These are phyloP conservation scores for Citrus maxima DNA, from an alignment of 345 rosid species.

Conservation along the genomic window DNA sequence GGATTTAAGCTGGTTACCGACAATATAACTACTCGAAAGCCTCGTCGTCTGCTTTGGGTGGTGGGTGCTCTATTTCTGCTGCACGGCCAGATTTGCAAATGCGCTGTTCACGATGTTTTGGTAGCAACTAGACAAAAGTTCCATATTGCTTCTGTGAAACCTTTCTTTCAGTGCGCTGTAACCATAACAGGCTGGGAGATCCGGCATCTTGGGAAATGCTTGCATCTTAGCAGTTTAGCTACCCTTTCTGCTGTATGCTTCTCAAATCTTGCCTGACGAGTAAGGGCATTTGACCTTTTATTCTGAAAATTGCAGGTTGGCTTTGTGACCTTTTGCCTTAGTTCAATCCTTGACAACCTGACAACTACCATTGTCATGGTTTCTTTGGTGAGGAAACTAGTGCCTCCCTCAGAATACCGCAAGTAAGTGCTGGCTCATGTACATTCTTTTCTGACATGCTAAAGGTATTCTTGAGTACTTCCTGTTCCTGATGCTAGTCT, in stretches of 20 bases:
- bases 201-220: neutral
- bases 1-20: constrained; percentile 98
- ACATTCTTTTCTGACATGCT: neutral
- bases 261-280: neutral
- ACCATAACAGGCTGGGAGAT: neutral
- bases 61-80: constrained; percentile 40
- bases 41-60: constrained; percentile 86
- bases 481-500: neutral
- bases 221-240: no score
- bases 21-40: constrained; percentile 90
- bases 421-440: constrained; percentile 51
- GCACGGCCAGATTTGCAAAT: constrained; percentile 1
- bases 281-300: constrained; percentile 19
- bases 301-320: constrained; percentile 62
- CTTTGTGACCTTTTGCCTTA: constrained; percentile 84
- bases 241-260: neutral
- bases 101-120: neutral
- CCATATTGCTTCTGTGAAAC: neutral
- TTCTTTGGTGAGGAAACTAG: constrained; percentile 80
- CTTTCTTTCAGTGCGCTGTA: neutral
- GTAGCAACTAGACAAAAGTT: neutral
- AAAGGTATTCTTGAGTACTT: neutral
- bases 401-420: constrained; percentile 90
- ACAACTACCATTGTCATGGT: constrained; percentile 97
- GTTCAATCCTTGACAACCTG: constrained; percentile 87